phyloP scores from a whole-genome alignment of 2,329 filamentous ascomycete species.

The Amauroascus verrucosus region DNA sequence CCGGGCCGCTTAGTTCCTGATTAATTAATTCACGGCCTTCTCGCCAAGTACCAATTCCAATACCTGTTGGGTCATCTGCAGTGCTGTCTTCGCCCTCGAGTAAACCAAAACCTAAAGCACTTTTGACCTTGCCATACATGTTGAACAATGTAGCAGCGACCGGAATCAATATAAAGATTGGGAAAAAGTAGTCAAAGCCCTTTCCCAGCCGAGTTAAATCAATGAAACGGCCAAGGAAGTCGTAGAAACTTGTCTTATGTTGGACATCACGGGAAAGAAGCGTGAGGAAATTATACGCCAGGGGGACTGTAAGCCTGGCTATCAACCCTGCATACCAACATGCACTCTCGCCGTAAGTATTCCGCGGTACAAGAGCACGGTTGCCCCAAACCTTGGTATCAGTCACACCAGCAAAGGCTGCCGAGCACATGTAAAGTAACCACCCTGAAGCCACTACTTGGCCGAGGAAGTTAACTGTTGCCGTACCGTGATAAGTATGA shows the following conservation, averaged over 20 bases:
- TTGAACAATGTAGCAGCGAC: conserved; percentile 80
- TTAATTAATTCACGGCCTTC: conserved; percentile 88
- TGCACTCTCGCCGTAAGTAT: conserved; percentile 85
- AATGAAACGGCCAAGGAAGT: conserved; percentile 73
- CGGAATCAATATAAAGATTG: conserved; percentile 74
- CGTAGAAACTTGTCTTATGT: conserved; percentile 69
- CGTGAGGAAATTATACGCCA: conserved; percentile 94
- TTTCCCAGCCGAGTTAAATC: conserved; percentile 70
- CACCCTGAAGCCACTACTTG: conserved; percentile 76
- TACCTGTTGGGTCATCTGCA: conserved; percentile 50
- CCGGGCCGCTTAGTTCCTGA: conserved; percentile 61
- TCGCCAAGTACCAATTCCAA: conserved; percentile 75
- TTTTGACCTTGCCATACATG: conserved; percentile 71
- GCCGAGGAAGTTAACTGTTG: conserved; percentile 72
- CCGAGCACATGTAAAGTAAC: conserved; percentile 93
- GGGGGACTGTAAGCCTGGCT: conserved; percentile 80
- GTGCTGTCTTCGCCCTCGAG: conserved; percentile 57
- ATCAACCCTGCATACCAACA: conserved; percentile 95
- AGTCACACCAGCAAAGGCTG: conserved; percentile 75
- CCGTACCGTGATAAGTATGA: conserved; percentile 59
- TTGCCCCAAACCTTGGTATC: conserved; percentile 98
- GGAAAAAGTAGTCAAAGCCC: conserved; percentile 82
- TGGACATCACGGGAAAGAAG: conserved; percentile 68
- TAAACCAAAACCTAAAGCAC: conserved; percentile 66
- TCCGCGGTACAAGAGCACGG: conserved; percentile 75